Base-by-base conservation (phyloP, 352 stramenopile species). In the Achlya hypogyna region DNA sequence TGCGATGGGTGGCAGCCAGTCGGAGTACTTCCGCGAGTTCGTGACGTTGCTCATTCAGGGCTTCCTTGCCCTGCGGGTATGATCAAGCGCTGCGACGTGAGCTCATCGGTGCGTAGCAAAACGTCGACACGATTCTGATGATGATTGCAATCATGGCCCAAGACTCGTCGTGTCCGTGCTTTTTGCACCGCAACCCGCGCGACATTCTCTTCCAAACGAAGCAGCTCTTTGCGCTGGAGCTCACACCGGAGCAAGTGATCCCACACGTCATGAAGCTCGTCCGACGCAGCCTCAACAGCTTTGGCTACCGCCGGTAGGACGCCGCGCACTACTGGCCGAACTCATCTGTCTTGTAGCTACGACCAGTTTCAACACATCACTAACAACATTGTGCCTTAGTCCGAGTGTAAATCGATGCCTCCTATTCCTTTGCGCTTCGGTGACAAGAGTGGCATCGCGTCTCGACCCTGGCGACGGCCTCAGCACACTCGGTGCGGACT, bases 71-170 rank as follows among this genome's bases (percentile, higher is more conserved):
- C 79, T 99, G 9, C 96, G 98, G 78, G 81, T 95, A 70, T 71
- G 71, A 29, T 23, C 29, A 5, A 32, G 20, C 64, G n/a, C 12
- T 31, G 9, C 69, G 4, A 43, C 28, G 6, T 6, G 20, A 62
- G 23, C 25, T 69, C 47, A 65, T 74, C 31, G n/a, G n/a, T n/a
- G 69, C 45, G 35, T 51, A 89, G 77, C 82, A 91, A 90, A 82
- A 98, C 62, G 81, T 81, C 29, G 84, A 97, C 67, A 98, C 91
- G 5, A 93, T 99, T 60, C 69, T 98, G 31, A 94, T 97, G 62
- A 89, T 99, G 72, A 97, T 99, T 60, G 93, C 97, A 60, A 97
- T 99, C 64, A 98, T 98, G 76, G 93, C 93, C 5, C 84, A 96
- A 29, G 83, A 97, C 63, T 98, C 93, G 38, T 97, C 91, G 20